Evolutionary conservation across 208 protist species (phyloP).

Genomic region (Acanthamoeba sp.): DNA sequence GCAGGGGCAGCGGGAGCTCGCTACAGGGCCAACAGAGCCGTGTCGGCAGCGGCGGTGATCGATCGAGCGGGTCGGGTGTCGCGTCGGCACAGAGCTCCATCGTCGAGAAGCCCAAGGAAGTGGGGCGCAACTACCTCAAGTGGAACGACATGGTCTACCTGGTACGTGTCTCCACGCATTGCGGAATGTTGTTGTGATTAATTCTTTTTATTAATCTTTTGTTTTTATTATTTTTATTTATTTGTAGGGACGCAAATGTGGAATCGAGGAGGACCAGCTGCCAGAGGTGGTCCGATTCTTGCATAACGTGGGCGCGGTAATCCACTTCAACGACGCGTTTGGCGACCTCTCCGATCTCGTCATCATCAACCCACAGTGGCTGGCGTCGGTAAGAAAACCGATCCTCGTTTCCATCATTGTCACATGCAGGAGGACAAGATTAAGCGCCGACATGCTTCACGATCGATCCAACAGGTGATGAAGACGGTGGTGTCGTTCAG

Average conservation of each 20-base stretch:
- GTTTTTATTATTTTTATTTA: neutral
- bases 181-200: neutral
- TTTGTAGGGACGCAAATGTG: neutral
- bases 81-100: too few species aligned
- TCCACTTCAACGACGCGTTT: conserved; percentile 21
- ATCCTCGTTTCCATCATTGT: neutral
- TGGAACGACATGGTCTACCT: conserved; percentile 41
- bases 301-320: conserved; percentile 52
- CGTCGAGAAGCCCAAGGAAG: neutral
- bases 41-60: neutral
- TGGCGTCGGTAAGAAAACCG: neutral
- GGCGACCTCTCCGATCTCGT: conserved; percentile 38
- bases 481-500: conserved; percentile 50
- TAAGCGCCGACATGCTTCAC: too few species aligned
- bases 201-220: too few species aligned
- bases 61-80: too few species aligned
- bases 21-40: too few species aligned
- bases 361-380: conserved; percentile 63
- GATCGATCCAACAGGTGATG: neutral
- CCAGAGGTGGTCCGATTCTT: conserved; percentile 45
- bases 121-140: conserved; percentile 32
- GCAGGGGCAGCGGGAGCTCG: too few species aligned
- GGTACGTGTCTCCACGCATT: neutral
- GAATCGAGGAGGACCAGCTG: conserved; percentile 16
- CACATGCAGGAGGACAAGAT: too few species aligned